These are phyloP conservation scores for Pseudogymnoascus sp. DNA, from an alignment of 2,329 filamentous ascomycete species.

Conservation along the genomic window DNA sequence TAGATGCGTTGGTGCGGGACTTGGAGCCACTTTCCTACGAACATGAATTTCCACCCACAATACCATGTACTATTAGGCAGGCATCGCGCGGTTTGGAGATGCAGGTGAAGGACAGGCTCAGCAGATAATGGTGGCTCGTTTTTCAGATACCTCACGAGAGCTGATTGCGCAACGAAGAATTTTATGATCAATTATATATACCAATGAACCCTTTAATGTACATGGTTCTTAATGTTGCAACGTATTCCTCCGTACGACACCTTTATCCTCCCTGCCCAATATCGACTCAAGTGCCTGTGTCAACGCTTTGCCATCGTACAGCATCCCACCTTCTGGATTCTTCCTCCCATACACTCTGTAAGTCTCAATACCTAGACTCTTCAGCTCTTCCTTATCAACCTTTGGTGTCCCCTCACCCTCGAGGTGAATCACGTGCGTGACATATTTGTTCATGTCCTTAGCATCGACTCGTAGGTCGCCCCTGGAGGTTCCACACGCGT, in stretches of 20 bases:
- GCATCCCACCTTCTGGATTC: conserved; percentile 42
- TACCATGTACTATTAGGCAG: conserved; percentile 2
- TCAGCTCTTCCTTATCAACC: conserved; percentile 59
- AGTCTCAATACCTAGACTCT: conserved; percentile 63
- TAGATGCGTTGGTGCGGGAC: neutral
- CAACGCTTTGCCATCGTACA: conserved; percentile 71
- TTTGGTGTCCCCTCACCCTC: conserved; percentile 61
- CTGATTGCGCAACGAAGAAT: neutral
- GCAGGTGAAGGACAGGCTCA: too few species aligned
- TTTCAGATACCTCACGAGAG: neutral
- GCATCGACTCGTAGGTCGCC: conserved; percentile 24
- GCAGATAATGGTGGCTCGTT: neutral
- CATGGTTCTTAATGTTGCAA: conserved; percentile 26
- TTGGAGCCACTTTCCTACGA: neutral
- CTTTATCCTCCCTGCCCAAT: conserved; percentile 54
- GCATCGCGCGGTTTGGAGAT: neutral
- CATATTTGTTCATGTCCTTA: conserved; percentile 42
- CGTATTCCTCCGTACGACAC: conserved; percentile 51
- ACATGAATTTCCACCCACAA: neutral
- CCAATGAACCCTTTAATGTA: neutral
- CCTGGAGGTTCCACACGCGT: conserved; percentile 45
- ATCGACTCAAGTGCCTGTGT: conserved; percentile 69
- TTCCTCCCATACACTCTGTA: conserved; percentile 68
- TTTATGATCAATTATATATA: neutral
- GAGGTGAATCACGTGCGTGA: conserved; percentile 78